Percentiles rank a stretch among this genome's conserved stretches.
Evolutionary conservation across 192 early-diverging fungal genomes (phyloP).

Genomic region (Geranomyces variabilis): DNA sequence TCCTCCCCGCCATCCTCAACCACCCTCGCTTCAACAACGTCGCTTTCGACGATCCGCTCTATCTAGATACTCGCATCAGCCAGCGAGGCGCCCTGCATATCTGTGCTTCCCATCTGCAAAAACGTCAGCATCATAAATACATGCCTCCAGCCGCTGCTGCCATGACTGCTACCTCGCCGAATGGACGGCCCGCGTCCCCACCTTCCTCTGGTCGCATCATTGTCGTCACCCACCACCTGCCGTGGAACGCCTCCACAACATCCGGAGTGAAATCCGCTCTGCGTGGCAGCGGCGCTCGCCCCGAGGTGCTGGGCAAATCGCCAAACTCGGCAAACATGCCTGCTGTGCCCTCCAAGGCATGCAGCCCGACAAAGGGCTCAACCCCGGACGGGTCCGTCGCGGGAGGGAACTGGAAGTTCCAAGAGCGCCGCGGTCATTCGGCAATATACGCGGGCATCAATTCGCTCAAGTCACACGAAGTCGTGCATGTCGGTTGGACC

Average conservation of each 20-base stretch:
- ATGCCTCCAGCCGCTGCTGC: too few species aligned
- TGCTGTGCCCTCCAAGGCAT: not conserved
- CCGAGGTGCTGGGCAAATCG: constrained; percentile 1
- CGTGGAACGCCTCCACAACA: constrained; percentile 31
- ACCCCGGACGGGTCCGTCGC: not conserved
- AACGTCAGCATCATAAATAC: too few species aligned
- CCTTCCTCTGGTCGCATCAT: constrained; percentile 26
- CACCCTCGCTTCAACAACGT: too few species aligned
- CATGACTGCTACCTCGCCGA: too few species aligned
- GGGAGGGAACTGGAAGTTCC: constrained; percentile 27
- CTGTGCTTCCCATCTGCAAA: too few species aligned
- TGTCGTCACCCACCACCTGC: constrained; percentile 43
- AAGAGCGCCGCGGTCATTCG: constrained; percentile 74
- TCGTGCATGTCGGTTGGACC: constrained; percentile 76
- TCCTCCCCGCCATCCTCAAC: too few species aligned
- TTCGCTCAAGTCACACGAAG: constrained; percentile 65
- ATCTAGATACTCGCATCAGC: too few species aligned
- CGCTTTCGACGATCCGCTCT: too few species aligned
- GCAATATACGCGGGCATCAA: constrained; percentile 86
- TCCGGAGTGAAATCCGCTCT: constrained; percentile 12
- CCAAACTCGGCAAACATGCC: not conserved
- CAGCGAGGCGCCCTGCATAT: too few species aligned
- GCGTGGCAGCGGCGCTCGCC: constrained; percentile 5
- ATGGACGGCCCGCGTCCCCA: not conserved
- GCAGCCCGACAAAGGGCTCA: not conserved